Conservation (phyloP, 441 rosid species). For the Populus hybrid region DNA sequence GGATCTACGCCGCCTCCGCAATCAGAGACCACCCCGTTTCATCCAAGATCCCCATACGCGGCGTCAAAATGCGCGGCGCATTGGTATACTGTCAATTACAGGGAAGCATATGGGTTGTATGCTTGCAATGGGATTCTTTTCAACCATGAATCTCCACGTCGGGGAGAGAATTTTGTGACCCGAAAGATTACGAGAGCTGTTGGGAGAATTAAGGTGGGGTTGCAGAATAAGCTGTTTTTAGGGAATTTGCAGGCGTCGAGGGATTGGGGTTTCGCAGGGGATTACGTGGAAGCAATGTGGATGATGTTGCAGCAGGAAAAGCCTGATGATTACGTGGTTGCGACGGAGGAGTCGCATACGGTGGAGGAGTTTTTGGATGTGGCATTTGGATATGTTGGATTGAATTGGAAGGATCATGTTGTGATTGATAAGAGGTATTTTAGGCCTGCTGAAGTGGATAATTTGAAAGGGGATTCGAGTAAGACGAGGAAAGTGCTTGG, state of each 20-base stretch:
- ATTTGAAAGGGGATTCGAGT: constrained; percentile 72
- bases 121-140: constrained; percentile 87
- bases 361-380: constrained; percentile 87
- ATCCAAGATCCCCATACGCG: constrained; percentile 84
- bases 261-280: constrained; percentile 94
- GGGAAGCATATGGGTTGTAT: constrained; percentile 72
- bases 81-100: constrained; percentile 88
- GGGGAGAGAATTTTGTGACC: constrained; percentile 87
- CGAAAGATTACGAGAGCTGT: constrained; percentile 78
- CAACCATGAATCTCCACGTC: constrained; percentile 82
- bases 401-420: constrained; percentile 87
- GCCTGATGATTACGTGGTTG: constrained; percentile 90
- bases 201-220: constrained; percentile 77
- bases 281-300: constrained; percentile 94
- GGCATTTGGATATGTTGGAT: constrained; percentile 78
- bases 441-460: constrained; percentile 80
- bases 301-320: constrained; percentile 95
- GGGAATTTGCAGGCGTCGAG: constrained; percentile 86
- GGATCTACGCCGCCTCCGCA: constrained; percentile 86
- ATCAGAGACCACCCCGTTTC: constrained; percentile 63
- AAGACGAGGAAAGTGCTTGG: constrained; percentile 67
- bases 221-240: constrained; percentile 74
- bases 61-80: constrained; percentile 84
- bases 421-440: constrained; percentile 86
- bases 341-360: constrained; percentile 92